Percentiles rank a stretch among this genome's conserved stretches.
phyloP scores from a whole-genome alignment of 306 rosid genomes.

The Dryas drummondii region DNA sequence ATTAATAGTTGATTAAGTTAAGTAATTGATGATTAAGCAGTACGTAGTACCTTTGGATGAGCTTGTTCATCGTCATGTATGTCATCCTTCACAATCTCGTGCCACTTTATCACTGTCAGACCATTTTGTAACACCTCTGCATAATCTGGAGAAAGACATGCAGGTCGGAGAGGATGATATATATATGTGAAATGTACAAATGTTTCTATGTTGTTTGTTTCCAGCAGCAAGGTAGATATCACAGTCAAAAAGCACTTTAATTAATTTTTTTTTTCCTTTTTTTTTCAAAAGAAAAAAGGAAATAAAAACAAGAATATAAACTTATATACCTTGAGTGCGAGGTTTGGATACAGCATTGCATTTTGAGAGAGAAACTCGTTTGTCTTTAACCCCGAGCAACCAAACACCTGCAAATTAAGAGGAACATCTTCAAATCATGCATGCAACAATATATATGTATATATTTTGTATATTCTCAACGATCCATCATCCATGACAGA shows the following conservation, averaged over 20 bases:
- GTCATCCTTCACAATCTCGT: conserved; percentile 63
- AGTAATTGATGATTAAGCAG: not conserved
- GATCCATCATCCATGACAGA: no score
- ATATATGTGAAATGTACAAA: not conserved
- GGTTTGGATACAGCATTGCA: conserved; percentile 69
- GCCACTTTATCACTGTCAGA: conserved; percentile 68
- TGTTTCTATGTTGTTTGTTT: no score
- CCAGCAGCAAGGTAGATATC: no score
- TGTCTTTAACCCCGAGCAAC: conserved; percentile 44
- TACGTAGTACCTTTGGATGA: conserved; percentile 41
- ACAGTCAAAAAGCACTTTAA: not conserved
- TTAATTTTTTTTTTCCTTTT: not conserved
- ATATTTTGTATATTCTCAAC: no score
- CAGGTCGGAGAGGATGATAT: not conserved
- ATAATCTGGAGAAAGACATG: conserved; percentile 30
- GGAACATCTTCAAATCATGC: no score
- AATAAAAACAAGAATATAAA: not conserved
- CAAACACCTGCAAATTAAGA: conserved; percentile 37
- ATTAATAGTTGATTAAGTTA: no score
- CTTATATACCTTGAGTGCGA: conserved; percentile 52
- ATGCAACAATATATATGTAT: no score
- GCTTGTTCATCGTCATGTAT: conserved; percentile 39
- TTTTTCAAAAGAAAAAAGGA: not conserved
- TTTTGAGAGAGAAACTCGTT: conserved; percentile 37
- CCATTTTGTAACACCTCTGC: conserved; percentile 51